Evolutionary conservation across 495 filamentous ascomycete genomes (phyloP).

Genomic region (Oidiodendron maius): DNA sequence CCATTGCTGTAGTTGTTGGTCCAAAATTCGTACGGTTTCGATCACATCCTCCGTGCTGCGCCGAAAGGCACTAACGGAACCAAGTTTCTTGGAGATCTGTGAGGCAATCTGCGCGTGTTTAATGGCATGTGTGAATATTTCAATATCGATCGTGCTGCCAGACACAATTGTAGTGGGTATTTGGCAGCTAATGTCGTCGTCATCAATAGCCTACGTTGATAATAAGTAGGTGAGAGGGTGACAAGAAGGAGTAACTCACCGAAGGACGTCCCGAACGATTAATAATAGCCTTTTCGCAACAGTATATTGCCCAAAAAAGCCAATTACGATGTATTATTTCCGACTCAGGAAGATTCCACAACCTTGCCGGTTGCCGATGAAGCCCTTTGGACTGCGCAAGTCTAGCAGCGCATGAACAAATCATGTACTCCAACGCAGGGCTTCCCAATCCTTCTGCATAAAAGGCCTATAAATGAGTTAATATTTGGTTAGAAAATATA

Average conservation of each 20-base stretch:
- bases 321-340: constrained; percentile 10
- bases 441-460: constrained; percentile 8
- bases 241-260: not conserved
- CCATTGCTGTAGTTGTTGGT: not conserved
- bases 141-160: not conserved
- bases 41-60: not conserved
- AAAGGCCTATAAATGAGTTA: constrained; percentile 3
- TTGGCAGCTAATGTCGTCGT: not conserved
- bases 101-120: not conserved
- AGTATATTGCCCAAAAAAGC: constrained; percentile 16
- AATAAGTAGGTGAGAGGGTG: not conserved
- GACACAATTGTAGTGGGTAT: not conserved
- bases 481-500: not conserved
- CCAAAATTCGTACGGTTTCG: not conserved
- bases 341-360: constrained; percentile 1
- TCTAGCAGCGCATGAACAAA: constrained; percentile 2
- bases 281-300: constrained; percentile 10
- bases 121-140: not conserved
- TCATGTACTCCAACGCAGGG: constrained; percentile 13
- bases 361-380: constrained; percentile 4
- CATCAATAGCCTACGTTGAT: not conserved
- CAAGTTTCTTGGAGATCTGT: not conserved
- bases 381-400: constrained; percentile 15
- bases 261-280: constrained; percentile 11
- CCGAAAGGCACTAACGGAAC: not conserved